A percentile compares a stretch with the other conserved stretches of the same genome.
Conservation (phyloP, 345 rosid species). For the Garcia nutans region DNA sequence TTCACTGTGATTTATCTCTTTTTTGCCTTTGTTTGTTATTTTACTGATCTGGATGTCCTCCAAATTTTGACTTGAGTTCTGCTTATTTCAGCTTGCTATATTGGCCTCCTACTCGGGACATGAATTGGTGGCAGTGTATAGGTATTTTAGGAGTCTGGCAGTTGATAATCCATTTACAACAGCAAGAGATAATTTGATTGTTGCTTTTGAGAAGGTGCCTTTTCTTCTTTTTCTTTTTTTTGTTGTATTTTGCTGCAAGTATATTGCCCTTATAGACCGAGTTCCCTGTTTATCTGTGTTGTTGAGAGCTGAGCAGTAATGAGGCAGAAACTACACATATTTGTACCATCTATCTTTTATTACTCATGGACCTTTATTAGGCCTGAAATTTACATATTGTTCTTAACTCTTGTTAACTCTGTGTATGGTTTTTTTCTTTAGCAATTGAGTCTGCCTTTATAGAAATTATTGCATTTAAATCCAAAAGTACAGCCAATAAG, state of each 20-base stretch:
- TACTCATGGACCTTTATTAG: no score
- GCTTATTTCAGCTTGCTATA: conserved; percentile 82
- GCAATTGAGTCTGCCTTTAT: background rate
- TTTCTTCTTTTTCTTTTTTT: background rate
- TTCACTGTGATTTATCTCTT: background rate
- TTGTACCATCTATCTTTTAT: background rate
- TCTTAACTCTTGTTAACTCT: no score
- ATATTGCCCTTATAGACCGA: no score
- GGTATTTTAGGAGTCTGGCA: conserved; percentile 95
- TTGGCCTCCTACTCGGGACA: conserved; percentile 83
- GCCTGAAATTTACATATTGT: no score
- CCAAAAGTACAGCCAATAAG: background rate
- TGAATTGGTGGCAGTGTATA: conserved; percentile 76
- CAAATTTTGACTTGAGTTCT: conserved; percentile 13
- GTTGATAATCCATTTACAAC: conserved; percentile 87
- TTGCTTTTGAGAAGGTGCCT: conserved; percentile 93
- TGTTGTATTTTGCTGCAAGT: background rate
- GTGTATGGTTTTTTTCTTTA: no score
- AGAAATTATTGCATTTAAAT: background rate
- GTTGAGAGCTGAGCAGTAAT: background rate
- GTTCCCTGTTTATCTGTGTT: background rate
- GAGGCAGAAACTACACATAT: background rate
- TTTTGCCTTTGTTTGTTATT: background rate
- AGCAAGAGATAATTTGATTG: conserved; percentile 95
- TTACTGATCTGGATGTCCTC: background rate